Base-by-base conservation (phyloP, 768 basidiomycete genomes). In the Cystoderma amianthinum region DNA sequence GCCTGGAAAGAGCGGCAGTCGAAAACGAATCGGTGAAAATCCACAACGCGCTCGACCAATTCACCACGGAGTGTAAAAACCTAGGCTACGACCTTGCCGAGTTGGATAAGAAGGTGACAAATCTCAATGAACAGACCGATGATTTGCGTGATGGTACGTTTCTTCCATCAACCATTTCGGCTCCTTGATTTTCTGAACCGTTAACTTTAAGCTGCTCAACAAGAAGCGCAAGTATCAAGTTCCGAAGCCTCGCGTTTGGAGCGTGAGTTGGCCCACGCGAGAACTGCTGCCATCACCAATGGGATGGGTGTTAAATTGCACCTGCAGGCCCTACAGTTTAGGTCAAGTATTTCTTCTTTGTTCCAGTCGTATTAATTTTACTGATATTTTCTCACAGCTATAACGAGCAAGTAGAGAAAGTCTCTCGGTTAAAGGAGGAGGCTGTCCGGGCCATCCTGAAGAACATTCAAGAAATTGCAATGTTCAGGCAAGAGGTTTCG, bases 21-120 rank as follows among this genome's bases (percentile, higher is more conserved):
- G 85, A 90, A 61, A 86, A 78, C 46, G 84, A 88, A 46, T 73
- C 78, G 32, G 85, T 93, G 47, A 78, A 76, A 50, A 73, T 90
- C 19, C 88, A 93, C 46, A 78, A 94, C 48, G 84, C 88, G 45
- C 74, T 90, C 7, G 92, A 95, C 54, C 75, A 84, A 49, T 61
- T 89, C 39, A 76, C 72, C 0, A 62, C 80, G 41, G 81, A 86
- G 46, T 87, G 85, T 53, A 89, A 94, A 58, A 85, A 85, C 42
- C 62, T 84, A 45, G 85, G 86, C 43, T 82, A 89, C 51, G 87
- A 92, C 47, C 76, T 85, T 17, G 68, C 63, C 36, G 83, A 84
- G 52, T 56, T 83, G 17, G 84, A 86, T 55, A 82, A 83, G 59
- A 85, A 87, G 57, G 81, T 83, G 6, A 67, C 65, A 16, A 76